These are phyloP conservation scores for Fusarium tjaetaba DNA, from an alignment of 2,329 filamentous ascomycete species.

Conservation along the genomic window DNA sequence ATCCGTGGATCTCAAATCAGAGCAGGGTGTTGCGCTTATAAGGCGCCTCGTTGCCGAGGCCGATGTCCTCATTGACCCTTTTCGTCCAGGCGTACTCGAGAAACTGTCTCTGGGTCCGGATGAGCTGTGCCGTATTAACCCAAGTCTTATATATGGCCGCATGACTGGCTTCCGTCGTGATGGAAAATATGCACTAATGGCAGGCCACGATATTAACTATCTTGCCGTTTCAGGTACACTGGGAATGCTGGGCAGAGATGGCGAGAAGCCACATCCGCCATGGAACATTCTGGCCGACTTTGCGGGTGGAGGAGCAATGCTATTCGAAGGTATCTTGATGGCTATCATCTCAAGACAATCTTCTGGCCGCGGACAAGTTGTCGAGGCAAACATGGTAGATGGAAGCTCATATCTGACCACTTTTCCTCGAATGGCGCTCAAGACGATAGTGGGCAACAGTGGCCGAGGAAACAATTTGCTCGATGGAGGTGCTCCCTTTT, in stretches of 20 bases:
- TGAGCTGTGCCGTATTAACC: slow-evolving; percentile 73
- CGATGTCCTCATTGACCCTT: slow-evolving; percentile 92
- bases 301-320: slow-evolving; percentile 84
- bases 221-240: slow-evolving; percentile 87
- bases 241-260: slow-evolving; percentile 75
- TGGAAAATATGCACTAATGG: slow-evolving; percentile 87
- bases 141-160: slow-evolving; percentile 80
- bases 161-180: slow-evolving; percentile 92
- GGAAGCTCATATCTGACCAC: slow-evolving; percentile 81
- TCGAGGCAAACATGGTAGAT: slow-evolving; percentile 98
- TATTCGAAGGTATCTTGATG: slow-evolving; percentile 84
- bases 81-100: slow-evolving; percentile 90
- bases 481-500: slow-evolving; percentile 88
- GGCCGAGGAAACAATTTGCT: slow-evolving; percentile 80
- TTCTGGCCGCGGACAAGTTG: slow-evolving; percentile 81
- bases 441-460: slow-evolving; percentile 69
- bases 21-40: slow-evolving; percentile 71
- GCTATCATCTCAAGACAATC: slow-evolving; percentile 74
- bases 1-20: slow-evolving; percentile 79
- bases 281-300: slow-evolving; percentile 91
- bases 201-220: slow-evolving; percentile 97
- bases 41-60: slow-evolving; percentile 73
- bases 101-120: slow-evolving; percentile 80
- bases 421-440: slow-evolving; percentile 76
- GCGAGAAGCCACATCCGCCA: slow-evolving; percentile 79